Conservation (phyloP, 768 basidiomycete species). For the Rubroboletus pulcherrimus region DNA sequence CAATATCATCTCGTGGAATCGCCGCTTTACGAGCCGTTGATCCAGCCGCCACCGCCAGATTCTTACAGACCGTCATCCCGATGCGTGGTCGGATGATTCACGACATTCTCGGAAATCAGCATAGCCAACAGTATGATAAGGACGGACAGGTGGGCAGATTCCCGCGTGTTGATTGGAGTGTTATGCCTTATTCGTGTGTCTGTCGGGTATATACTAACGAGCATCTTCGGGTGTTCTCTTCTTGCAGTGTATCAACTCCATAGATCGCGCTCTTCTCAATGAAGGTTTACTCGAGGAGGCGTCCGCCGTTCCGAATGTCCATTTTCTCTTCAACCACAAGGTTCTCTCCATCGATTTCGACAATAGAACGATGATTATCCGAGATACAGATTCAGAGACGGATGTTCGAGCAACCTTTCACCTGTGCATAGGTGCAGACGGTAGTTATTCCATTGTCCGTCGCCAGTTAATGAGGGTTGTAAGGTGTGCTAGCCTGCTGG, state of each 20-base stretch:
- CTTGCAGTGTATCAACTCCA: conserved; percentile 86
- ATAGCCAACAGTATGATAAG: conserved; percentile 86
- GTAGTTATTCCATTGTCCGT: conserved; percentile 87
- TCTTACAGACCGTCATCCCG: conserved; percentile 79
- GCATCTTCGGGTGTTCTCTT: conserved; percentile 22
- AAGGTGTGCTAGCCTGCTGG: conserved; percentile 51
- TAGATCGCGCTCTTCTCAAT: conserved; percentile 86
- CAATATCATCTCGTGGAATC: conserved; percentile 91
- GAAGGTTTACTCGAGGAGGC: conserved; percentile 78
- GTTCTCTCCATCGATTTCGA: conserved; percentile 76
- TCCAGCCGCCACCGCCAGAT: conserved; percentile 59
- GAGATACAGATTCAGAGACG: conserved; percentile 40
- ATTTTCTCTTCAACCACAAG: conserved; percentile 77
- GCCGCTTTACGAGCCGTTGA: conserved; percentile 83
- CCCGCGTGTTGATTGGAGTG: conserved; percentile 7
- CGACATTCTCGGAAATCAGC: conserved; percentile 59
- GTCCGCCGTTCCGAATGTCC: conserved; percentile 57
- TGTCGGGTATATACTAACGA: conserved; percentile 20
- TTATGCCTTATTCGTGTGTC: conserved; percentile 19
- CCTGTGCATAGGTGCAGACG: conserved; percentile 89
- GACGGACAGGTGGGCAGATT: conserved; percentile 71
- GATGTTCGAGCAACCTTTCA: conserved; percentile 57
- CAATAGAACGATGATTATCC: conserved; percentile 49
- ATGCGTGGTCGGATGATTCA: conserved; percentile 98
- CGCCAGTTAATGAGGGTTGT: conserved; percentile 94